Evolutionary conservation across 208 protist species (phyloP).

Genomic region (Porcisia deanei): DNA sequence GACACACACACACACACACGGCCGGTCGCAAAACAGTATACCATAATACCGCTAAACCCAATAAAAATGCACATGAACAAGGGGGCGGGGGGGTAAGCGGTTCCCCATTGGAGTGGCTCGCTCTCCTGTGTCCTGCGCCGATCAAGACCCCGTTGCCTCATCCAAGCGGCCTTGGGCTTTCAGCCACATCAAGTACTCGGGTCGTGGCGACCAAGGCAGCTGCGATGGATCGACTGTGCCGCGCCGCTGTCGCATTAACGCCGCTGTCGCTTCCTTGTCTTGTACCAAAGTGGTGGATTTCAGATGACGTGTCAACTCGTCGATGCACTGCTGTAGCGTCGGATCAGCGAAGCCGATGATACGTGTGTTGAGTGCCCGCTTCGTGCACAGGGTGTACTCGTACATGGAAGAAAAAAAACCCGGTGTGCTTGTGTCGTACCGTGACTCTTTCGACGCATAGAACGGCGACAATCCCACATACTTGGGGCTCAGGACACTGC

Average conservation of each 20-base stretch:
- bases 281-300: conserved; percentile 49
- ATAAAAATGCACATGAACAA: background rate
- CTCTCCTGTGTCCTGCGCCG: background rate
- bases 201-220: conserved; percentile 75
- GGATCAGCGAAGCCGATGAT: conserved; percentile 90
- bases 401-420: conserved; percentile 40
- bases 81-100: too few relatives aligned
- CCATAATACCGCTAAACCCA: background rate
- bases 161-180: conserved; percentile 47
- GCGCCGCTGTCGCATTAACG: conserved; percentile 42
- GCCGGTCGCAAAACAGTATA: too few relatives aligned
- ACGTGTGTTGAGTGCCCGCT: conserved; percentile 77
- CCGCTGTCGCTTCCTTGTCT: conserved; percentile 32
- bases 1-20: background rate
- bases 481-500: conserved; percentile 72
- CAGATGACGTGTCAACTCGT: conserved; percentile 56
- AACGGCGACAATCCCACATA: conserved; percentile 70
- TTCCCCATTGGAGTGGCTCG: background rate
- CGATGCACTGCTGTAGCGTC: conserved; percentile 76
- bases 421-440: conserved; percentile 39
- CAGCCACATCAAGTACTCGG: conserved; percentile 74
- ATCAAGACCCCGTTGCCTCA: background rate
- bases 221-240: conserved; percentile 52
- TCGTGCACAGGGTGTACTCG: conserved; percentile 78
- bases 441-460: conserved; percentile 33